Evolutionary conservation across 176 grass and related monocot species (phyloP), one percentile per base, ranked within the genome.

Genomic region (Tillandsia leiboldiana): DNA sequence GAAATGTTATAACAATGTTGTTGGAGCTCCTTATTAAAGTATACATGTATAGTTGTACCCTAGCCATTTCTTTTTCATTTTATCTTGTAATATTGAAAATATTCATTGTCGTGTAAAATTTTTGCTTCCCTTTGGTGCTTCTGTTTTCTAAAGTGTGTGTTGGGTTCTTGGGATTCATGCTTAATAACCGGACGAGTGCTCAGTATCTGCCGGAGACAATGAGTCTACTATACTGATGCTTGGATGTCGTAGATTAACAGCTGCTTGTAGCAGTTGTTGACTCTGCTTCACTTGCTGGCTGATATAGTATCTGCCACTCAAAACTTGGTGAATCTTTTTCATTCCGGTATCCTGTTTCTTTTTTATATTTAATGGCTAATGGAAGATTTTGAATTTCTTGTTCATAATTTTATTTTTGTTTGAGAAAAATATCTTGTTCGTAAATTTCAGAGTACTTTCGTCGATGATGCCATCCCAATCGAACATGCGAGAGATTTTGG

Each of bases 401-500:
- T 10, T 68, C 24, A 24, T 24, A 24, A 24, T 24, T 24, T 24
- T 24, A 24, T 24, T 24, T 24, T 24, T 24, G 24, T 24, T 24
- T 24, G 24, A 24, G 24, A 24, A 24, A 42, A 42, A 42, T 42
- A 42, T 42, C 33, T 42, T 42, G 33, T 6, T 42, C 33, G 22
- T 26, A 51, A 77, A 64, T 85, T 84, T 64, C 77, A 92, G 93
- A 87, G 89, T 72, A 92, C 89, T 66, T 97, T 83, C 83, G 81
- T 90, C 59, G 86, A 92, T 76, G 78, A 83, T 67, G 81, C 76
- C 52, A 84, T 92, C 26, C 71, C 93, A 14, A 71, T 85, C 72
- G 86, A 92, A 56, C 83, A 97, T 83, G 81, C 93, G 66, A 86
- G 87, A 81, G 84, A 90, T 70, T 90, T 73, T 77, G 89, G 93